Conservation (phyloP, 75 land plant genomes). For the Sequoiadendron giganteum region DNA sequence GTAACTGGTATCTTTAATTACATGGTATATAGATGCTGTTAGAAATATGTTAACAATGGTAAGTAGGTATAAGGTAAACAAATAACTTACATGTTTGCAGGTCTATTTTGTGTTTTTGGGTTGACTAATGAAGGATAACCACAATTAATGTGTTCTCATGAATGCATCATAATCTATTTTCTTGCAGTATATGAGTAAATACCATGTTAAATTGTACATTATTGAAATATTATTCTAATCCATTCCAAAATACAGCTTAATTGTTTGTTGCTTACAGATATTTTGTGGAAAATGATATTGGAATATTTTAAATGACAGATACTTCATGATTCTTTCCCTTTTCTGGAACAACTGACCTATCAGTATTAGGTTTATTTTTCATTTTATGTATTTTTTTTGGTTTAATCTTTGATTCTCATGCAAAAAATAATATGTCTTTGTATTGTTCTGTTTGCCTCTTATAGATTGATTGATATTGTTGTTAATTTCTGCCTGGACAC, state of each 20-base stretch:
- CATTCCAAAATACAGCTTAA: not conserved
- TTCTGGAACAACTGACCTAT: not conserved
- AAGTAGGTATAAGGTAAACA: slow-evolving; percentile 1
- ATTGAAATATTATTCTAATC: not conserved
- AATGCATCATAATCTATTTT: not conserved
- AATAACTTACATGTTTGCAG: not conserved
- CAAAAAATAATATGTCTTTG: not conserved
- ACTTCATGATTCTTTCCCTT: not conserved
- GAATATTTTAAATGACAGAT: not conserved
- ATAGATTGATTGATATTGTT: not conserved
- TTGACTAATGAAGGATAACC: not conserved
- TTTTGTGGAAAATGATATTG: not conserved
- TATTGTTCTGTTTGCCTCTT: not conserved
- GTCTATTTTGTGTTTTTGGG: not conserved
- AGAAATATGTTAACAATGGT: not conserved
- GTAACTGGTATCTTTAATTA: not conserved
- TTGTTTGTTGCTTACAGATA: not conserved
- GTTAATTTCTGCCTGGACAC: not conserved
- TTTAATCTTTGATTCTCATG: not conserved
- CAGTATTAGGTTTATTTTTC: not conserved
- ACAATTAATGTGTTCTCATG: not conserved
- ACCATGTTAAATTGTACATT: not conserved
- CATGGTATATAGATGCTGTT: not conserved
- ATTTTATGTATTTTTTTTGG: not conserved
- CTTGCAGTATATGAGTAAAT: not conserved